Percentiles rank a stretch among this genome's conserved stretches.
These are phyloP conservation scores for Wickerhamomyces bovis DNA, from an alignment of 805 yeast genomes.

Conservation along the genomic window DNA sequence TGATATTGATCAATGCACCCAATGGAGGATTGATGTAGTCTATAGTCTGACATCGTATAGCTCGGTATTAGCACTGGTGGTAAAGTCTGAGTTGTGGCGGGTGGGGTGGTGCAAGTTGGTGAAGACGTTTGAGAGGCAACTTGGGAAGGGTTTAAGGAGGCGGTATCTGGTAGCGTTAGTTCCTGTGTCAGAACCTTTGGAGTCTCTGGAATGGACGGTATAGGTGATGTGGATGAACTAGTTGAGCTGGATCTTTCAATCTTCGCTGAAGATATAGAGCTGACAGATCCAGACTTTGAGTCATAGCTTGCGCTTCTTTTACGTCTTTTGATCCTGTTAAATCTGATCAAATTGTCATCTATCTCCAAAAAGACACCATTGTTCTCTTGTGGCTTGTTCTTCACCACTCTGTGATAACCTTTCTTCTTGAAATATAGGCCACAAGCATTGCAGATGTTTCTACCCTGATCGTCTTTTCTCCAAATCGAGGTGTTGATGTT, in stretches of 20 bases:
- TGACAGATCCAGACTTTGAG: neutral
- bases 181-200: neutral
- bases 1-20: slow-evolving; percentile 2
- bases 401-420: slow-evolving; percentile 14
- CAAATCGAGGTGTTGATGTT: slow-evolving; percentile 89
- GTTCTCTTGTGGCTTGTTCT: slow-evolving; percentile 1
- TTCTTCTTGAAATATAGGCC: slow-evolving; percentile 70
- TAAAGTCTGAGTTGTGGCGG: neutral
- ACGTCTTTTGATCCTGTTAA: slow-evolving; percentile 18
- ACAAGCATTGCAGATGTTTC: slow-evolving; percentile 91
- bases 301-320: slow-evolving; percentile 5
- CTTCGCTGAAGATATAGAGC: neutral
- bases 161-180: neutral
- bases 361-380: slow-evolving; percentile 16
- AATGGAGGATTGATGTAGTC: neutral
- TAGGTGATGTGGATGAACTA: neutral
- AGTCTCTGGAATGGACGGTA: neutral
- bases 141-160: neutral
- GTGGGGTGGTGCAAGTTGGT: neutral
- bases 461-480: slow-evolving; percentile 86
- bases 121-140: neutral
- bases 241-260: neutral
- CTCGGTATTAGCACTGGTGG: neutral
- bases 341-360: slow-evolving; percentile 15
- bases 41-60: neutral